Conservation (phyloP, 768 basidiomycete genomes). For the Suillus americanus region DNA sequence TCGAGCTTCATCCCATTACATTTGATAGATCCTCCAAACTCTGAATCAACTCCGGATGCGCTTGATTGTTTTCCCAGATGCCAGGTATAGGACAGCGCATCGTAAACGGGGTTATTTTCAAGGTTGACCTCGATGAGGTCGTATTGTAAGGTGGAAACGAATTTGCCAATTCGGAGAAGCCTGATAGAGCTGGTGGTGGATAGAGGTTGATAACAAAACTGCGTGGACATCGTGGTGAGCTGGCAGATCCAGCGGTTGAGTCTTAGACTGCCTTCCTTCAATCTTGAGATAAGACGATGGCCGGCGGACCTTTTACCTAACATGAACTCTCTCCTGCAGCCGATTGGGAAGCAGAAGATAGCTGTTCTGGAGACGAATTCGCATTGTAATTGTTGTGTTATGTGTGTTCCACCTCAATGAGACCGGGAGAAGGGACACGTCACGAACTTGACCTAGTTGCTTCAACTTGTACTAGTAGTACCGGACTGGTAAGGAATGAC, state of each 20-base stretch:
- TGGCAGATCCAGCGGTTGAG: neutral
- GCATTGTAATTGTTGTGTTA: neutral
- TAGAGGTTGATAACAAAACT: neutral
- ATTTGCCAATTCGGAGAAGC: neutral
- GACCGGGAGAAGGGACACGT: neutral
- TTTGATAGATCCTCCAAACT: neutral
- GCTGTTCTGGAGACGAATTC: neutral
- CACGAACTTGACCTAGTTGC: neutral
- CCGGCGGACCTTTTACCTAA: neutral
- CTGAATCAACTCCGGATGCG: neutral
- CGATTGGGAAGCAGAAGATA: neutral
- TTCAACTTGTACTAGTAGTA: neutral
- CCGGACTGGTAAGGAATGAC: too few species aligned
- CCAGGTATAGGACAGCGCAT: constrained; percentile 10
- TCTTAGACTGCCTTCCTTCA: neutral
- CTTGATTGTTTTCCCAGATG: neutral
- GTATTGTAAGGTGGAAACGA: neutral
- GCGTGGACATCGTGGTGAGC: neutral
- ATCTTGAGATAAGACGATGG: neutral
- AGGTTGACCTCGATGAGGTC: neutral
- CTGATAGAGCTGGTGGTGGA: neutral
- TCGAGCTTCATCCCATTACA: neutral
- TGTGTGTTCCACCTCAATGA: neutral
- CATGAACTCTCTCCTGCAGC: neutral
- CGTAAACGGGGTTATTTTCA: neutral